Conservation (phyloP, 352 stramenopile genomes). For the Pythium coloratum region DNA sequence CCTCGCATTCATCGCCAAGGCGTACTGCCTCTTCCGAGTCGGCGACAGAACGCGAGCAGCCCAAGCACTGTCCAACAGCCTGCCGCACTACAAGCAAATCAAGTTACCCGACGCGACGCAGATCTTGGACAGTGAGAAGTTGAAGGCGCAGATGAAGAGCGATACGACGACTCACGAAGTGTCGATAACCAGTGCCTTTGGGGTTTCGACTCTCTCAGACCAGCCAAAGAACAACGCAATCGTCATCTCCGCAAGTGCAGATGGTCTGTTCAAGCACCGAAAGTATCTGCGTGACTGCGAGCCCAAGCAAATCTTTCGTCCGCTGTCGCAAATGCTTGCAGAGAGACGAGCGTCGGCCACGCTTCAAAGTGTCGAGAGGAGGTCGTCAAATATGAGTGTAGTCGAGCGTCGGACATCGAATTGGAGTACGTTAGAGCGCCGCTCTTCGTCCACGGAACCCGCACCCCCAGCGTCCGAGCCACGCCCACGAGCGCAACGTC, state of each 20-base stretch:
- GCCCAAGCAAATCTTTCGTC: conserved; percentile 18
- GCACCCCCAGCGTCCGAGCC: not conserved
- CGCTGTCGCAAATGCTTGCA: conserved; percentile 5
- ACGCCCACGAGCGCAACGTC: not conserved
- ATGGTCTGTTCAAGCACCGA: conserved; percentile 18
- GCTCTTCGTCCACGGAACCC: not conserved
- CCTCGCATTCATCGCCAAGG: conserved; percentile 43
- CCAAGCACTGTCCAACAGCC: conserved; percentile 32
- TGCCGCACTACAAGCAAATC: conserved; percentile 42
- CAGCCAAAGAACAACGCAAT: not conserved
- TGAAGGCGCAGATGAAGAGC: conserved; percentile 23
- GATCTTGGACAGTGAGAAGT: conserved; percentile 31
- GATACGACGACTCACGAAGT: conserved; percentile 4
- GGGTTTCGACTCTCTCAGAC: not conserved
- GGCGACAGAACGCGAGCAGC: conserved; percentile 25
- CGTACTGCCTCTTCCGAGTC: conserved; percentile 31
- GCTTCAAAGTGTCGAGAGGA: not conserved
- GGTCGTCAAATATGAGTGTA: not conserved
- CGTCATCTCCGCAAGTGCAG: conserved; percentile 1
- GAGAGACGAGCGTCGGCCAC: conserved; percentile 13
- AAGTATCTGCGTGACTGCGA: conserved; percentile 17
- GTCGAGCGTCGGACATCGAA: conserved; percentile 15
- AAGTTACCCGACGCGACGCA: conserved; percentile 26
- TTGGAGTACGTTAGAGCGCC: not conserved
- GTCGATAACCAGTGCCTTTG: not conserved